Evolutionary conservation across 768 basidiomycete genomes (phyloP).

Genomic region (Mycena rebaudengoi): DNA sequence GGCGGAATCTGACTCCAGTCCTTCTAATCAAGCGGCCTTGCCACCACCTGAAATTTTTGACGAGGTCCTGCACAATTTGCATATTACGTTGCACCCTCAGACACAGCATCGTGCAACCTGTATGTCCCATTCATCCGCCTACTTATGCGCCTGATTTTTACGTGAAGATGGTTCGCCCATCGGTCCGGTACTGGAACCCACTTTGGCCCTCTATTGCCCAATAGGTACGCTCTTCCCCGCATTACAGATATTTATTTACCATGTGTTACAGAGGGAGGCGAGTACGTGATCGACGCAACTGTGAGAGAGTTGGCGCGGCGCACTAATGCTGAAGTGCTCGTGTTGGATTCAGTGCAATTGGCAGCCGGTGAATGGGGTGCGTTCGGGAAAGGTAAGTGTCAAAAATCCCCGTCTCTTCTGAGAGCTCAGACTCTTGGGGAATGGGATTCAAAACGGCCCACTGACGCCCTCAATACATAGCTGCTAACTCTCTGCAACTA

Average conservation of each 20-base stretch:
- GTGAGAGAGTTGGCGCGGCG: constrained; percentile 79
- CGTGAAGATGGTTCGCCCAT: constrained; percentile 52
- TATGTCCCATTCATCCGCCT: not conserved
- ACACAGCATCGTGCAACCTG: constrained; percentile 77
- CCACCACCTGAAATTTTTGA: constrained; percentile 82
- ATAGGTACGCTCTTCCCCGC: constrained; percentile 45
- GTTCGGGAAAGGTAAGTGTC: constrained; percentile 75
- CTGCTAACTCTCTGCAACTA: constrained; percentile 73
- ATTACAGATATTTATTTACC: not conserved
- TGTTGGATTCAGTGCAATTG: constrained; percentile 84
- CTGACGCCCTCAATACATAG: constrained; percentile 52
- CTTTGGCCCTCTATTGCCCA: constrained; percentile 87
- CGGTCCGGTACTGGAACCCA: constrained; percentile 75
- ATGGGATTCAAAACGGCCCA: no score
- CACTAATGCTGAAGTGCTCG: constrained; percentile 81
- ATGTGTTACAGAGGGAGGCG: constrained; percentile 68
- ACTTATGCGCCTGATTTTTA: not conserved
- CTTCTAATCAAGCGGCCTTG: constrained; percentile 45
- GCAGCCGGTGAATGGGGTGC: constrained; percentile 89
- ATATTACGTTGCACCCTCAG: constrained; percentile 82
- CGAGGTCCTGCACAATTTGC: constrained; percentile 77
- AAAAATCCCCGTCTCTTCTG: not conserved
- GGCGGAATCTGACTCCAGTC: constrained; percentile 46
- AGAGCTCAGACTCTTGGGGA: no score
- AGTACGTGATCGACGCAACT: constrained; percentile 82